These are phyloP conservation scores for Fraxinus americana DNA, from an alignment of 257 asterid genomes.

Conservation along the genomic window DNA sequence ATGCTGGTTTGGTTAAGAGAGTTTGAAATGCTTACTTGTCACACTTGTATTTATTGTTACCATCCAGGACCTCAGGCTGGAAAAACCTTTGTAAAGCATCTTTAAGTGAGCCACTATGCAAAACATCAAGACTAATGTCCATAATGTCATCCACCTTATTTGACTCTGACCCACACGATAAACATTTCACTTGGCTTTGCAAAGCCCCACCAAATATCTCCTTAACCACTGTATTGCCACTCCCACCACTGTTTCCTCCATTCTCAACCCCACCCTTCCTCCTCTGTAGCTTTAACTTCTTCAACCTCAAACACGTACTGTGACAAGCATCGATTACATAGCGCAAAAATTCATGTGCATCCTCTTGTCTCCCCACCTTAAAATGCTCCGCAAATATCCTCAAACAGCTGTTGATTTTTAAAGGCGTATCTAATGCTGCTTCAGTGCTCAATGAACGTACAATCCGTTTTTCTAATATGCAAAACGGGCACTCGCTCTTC, in stretches of 20 bases:
- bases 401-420: constrained; percentile 69
- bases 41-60: constrained; percentile 89
- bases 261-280: constrained; percentile 51
- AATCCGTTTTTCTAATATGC: constrained; percentile 85
- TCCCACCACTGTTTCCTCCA: constrained; percentile 54
- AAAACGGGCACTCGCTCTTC: constrained; percentile 93
- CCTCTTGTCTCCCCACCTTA: constrained; percentile 89
- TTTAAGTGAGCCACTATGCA: constrained; percentile 78
- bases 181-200: constrained; percentile 94
- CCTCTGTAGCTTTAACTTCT: constrained; percentile 73
- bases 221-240: constrained; percentile 74
- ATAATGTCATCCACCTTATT: constrained; percentile 97
- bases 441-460: constrained; percentile 74
- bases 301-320: constrained; percentile 83
- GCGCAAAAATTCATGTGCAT: constrained; percentile 97
- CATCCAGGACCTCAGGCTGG: constrained; percentile 92
- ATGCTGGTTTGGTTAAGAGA: neutral
- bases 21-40: constrained; percentile 63
- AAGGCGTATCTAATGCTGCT: constrained; percentile 63
- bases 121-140: constrained; percentile 94
- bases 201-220: constrained; percentile 94
- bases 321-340: constrained; percentile 98
- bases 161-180: constrained; percentile 95
- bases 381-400: constrained; percentile 84
- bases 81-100: constrained; percentile 88